phyloP scores from a whole-genome alignment of 345 rosid genomes.

The Angophora floribunda region DNA sequence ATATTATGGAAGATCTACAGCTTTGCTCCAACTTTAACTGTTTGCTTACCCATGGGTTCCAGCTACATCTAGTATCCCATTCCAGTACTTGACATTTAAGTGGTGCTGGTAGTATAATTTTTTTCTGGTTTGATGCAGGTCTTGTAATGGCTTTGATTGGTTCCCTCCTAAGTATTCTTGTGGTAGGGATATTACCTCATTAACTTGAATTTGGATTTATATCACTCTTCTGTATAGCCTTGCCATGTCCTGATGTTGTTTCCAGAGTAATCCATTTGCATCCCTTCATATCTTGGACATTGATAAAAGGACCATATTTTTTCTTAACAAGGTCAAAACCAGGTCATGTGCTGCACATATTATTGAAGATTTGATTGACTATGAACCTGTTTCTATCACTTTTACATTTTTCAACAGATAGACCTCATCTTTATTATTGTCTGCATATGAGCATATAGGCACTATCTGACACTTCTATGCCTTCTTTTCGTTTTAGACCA shows the following conservation, averaged over 20 bases:
- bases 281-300: neutral
- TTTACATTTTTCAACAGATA: neutral
- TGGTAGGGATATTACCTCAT: constrained; percentile 41
- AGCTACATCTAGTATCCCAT: neutral
- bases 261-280: neutral
- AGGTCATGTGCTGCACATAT: neutral
- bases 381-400: neutral
- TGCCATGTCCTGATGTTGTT: neutral
- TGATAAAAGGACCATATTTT: neutral
- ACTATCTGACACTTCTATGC: neutral
- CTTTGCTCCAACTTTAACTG: neutral
- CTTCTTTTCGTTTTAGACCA: neutral
- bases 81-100: neutral
- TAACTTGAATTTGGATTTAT: neutral
- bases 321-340: neutral
- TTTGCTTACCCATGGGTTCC: neutral
- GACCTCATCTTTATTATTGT: neutral
- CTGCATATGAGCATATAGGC: neutral
- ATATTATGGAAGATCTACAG: neutral
- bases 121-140: constrained; percentile 27
- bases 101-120: neutral
- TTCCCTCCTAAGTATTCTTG: constrained; percentile 65
- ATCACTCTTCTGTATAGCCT: neutral
- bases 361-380: neutral
- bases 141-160: constrained; percentile 93